Conservation (phyloP, 2,329 filamentous ascomycete species). For the Trichoderma pleuroti region DNA sequence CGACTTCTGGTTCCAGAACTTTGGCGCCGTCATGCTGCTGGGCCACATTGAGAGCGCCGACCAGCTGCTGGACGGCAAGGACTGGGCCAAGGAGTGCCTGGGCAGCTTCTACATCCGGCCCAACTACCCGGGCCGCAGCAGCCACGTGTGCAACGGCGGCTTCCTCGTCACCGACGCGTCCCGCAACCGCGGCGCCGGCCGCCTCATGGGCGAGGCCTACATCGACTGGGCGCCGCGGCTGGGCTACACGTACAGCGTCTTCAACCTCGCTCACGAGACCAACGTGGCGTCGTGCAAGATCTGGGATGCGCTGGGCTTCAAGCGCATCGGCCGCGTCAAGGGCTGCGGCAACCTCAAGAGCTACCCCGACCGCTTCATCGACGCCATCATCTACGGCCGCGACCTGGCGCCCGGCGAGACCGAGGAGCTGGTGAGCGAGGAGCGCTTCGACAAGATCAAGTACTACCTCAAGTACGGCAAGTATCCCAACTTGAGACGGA, state of each 20-base stretch:
- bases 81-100: slow-evolving; percentile 78
- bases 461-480: slow-evolving; percentile 94
- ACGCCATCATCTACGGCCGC: slow-evolving; percentile 75
- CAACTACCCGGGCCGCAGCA: slow-evolving; percentile 87
- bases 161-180: slow-evolving; percentile 72
- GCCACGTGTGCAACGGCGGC: slow-evolving; percentile 84
- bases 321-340: slow-evolving; percentile 81
- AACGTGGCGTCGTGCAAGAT: slow-evolving; percentile 87
- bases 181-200: slow-evolving; percentile 70
- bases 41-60: slow-evolving; percentile 65
- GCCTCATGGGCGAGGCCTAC: slow-evolving; percentile 73
- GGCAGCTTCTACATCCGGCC: slow-evolving; percentile 94
- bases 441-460: slow-evolving; percentile 97
- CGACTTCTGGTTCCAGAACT: slow-evolving; percentile 87
- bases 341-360: slow-evolving; percentile 67
- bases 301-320: slow-evolving; percentile 90
- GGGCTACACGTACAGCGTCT: slow-evolving; percentile 88
- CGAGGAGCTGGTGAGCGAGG: slow-evolving; percentile 85
- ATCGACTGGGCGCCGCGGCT: slow-evolving; percentile 75
- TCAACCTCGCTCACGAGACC: slow-evolving; percentile 92
- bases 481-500: slow-evolving; percentile 64
- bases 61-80: slow-evolving; percentile 56
- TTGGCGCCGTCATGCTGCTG: slow-evolving; percentile 81
- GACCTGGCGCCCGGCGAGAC: slow-evolving; percentile 57
- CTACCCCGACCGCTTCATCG: slow-evolving; percentile 64